These are phyloP conservation scores for Alternaria rosae DNA, from an alignment of 2,329 filamentous ascomycete species.

Conservation along the genomic window DNA sequence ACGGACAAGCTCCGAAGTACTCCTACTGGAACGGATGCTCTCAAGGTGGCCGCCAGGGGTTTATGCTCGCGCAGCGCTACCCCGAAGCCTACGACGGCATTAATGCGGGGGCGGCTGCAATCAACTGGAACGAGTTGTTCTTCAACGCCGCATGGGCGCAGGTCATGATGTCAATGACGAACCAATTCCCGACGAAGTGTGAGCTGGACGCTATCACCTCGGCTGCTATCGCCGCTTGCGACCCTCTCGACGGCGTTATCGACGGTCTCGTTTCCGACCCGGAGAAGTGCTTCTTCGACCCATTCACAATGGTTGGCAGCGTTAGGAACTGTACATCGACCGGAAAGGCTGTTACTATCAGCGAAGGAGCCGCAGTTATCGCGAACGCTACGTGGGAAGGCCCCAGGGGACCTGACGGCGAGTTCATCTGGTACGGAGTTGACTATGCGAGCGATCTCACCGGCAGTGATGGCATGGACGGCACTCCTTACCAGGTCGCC, in stretches of 20 bases:
- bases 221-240: constrained; percentile 31
- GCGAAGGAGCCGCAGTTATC: constrained; percentile 18
- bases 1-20: constrained; percentile 35
- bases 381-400: constrained; percentile 27
- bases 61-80: constrained; percentile 42
- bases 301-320: constrained; percentile 21
- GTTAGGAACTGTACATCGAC: constrained; percentile 15
- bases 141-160: constrained; percentile 23
- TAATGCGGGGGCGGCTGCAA: constrained; percentile 36
- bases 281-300: constrained; percentile 34
- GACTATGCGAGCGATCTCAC: constrained; percentile 14
- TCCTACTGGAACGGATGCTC: constrained; percentile 49
- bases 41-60: constrained; percentile 43
- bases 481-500: neutral
- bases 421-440: constrained; percentile 24
- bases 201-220: constrained; percentile 33
- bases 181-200: constrained; percentile 21
- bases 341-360: constrained; percentile 2
- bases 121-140: constrained; percentile 23
- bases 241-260: constrained; percentile 31
- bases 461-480: neutral
- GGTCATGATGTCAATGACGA: constrained; percentile 30
- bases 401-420: constrained; percentile 16
- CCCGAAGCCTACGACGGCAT: constrained; percentile 43
- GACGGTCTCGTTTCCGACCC: constrained; percentile 32